These are phyloP conservation scores for Crithidia acanthocephali DNA, from an alignment of 208 protist species.

Conservation along the genomic window DNA sequence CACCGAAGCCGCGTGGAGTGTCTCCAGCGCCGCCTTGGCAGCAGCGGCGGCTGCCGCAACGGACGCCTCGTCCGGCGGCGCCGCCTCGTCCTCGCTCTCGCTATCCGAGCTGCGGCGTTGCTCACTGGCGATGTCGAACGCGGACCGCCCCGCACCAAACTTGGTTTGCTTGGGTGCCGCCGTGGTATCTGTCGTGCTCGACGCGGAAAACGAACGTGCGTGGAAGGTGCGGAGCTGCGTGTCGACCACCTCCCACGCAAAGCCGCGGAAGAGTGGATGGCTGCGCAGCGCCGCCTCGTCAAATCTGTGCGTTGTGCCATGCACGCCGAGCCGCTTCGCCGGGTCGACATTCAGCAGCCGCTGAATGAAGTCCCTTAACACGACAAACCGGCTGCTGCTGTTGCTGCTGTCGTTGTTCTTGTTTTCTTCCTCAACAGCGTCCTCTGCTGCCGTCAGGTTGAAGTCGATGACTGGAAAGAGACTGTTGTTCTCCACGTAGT, in stretches of 20 bases:
- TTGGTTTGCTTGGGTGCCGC: not conserved
- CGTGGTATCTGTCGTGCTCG: not conserved
- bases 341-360: slow-evolving; percentile 72
- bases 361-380: slow-evolving; percentile 71
- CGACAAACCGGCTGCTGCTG: slow-evolving; percentile 42
- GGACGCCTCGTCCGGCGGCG: not conserved
- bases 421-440: not conserved
- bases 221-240: slow-evolving; percentile 50
- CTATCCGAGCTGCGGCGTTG: not conserved
- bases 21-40: slow-evolving; percentile 3
- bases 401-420: not conserved
- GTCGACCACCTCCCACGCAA: slow-evolving; percentile 73
- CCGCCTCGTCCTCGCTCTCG: slow-evolving; percentile 2
- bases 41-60: slow-evolving; percentile 1
- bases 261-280: slow-evolving; percentile 75
- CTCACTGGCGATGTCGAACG: slow-evolving; percentile 10
- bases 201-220: slow-evolving; percentile 27
- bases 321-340: slow-evolving; percentile 66
- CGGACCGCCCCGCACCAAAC: not conserved
- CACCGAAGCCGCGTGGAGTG: slow-evolving; percentile 19
- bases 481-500: slow-evolving; percentile 16
- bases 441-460: slow-evolving; percentile 2
- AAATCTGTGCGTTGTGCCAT: slow-evolving; percentile 50
- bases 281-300: slow-evolving; percentile 58
- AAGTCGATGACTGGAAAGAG: slow-evolving; percentile 64